A percentile compares a stretch with the other conserved stretches of the same genome.
Evolutionary conservation across 176 grass and related monocot species (phyloP).

Genomic region (Musa troglodytarum): DNA sequence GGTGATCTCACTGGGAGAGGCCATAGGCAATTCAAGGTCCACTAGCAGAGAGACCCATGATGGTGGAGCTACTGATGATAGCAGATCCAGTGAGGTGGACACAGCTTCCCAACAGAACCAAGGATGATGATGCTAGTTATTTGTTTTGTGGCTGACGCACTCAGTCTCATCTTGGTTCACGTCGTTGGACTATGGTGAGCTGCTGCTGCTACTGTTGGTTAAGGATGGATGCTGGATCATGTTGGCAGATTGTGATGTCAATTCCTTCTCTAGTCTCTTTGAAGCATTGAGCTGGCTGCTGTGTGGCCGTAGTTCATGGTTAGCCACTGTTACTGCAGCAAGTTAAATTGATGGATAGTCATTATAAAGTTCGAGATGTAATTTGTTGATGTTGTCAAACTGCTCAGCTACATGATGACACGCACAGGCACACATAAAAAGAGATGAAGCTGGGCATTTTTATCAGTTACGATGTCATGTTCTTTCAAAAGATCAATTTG

Average conservation of each 20-base stretch:
- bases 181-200: neutral
- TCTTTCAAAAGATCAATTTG: too few species aligned
- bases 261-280: neutral
- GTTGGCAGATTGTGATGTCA: neutral
- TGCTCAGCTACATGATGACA: neutral
- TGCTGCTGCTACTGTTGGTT: neutral
- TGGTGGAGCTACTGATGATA: neutral
- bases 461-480: too few species aligned
- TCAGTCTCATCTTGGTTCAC: neutral
- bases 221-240: neutral
- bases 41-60: slow-evolving; percentile 5
- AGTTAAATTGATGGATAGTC: neutral
- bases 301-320: neutral
- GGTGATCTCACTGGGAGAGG: slow-evolving; percentile 22
- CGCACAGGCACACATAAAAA: neutral
- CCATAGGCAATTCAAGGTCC: neutral
- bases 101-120: neutral
- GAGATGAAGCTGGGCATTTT: neutral
- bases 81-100: neutral
- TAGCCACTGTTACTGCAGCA: neutral
- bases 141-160: neutral
- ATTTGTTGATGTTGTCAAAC: neutral
- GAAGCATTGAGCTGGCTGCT: neutral
- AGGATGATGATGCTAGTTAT: neutral
- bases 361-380: neutral